Evolutionary conservation across 352 stramenopile species (phyloP).

Genomic region (Globisporangium cylindrosporum): DNA sequence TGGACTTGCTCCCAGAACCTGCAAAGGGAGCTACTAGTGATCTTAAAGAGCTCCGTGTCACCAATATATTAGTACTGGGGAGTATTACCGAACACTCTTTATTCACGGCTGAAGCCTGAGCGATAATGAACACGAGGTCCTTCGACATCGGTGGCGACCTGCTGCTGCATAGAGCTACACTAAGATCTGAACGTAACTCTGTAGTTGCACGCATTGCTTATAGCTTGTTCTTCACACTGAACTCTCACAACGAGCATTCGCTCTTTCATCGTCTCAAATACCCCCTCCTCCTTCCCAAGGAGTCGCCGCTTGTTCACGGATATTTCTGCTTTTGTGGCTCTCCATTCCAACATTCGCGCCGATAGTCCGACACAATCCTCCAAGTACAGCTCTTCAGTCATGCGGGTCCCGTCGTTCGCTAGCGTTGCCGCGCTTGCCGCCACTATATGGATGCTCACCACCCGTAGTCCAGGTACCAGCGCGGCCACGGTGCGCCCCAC

Average conservation of each 20-base stretch:
- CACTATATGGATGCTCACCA: background rate
- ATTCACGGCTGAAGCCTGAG: too few species aligned
- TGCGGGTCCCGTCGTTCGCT: background rate
- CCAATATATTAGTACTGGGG: too few species aligned
- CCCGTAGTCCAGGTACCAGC: background rate
- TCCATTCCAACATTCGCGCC: background rate
- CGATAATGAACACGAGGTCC: too few species aligned
- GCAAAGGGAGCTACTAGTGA: too few species aligned
- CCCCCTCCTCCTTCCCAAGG: background rate
- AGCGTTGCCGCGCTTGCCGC: background rate
- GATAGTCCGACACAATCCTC: background rate
- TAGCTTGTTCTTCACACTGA: too few species aligned
- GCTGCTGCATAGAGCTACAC: too few species aligned
- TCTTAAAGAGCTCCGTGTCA: too few species aligned
- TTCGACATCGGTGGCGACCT: too few species aligned
- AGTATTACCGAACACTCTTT: too few species aligned
- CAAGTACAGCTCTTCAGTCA: background rate
- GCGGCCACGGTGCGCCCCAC: background rate
- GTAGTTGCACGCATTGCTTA: too few species aligned
- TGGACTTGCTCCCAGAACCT: background rate
- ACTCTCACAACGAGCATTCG: background rate
- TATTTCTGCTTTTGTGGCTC: background rate
- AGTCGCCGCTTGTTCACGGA: slow-evolving; percentile 2
- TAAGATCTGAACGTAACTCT: too few species aligned
- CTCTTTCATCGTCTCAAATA: background rate